Percentiles rank a stretch among this genome's conserved stretches.
These are phyloP conservation scores for Ambrosiella cleistominuta DNA, from an alignment of 2,329 filamentous ascomycete genomes.

Conservation along the genomic window DNA sequence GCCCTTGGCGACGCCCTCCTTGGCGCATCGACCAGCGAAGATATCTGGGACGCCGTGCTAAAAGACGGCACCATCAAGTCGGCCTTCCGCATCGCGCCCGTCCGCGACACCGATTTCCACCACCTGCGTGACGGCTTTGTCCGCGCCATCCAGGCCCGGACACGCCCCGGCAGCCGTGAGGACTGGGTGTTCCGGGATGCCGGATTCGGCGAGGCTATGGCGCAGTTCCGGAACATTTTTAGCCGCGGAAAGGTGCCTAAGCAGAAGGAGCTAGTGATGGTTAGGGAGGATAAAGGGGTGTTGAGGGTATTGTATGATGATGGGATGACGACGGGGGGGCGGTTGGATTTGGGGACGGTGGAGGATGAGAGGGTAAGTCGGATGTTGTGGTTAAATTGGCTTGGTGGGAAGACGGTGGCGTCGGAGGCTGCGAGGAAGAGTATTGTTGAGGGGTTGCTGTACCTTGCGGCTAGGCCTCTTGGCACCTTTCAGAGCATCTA, in stretches of 20 bases:
- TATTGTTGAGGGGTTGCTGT: conserved; percentile 75
- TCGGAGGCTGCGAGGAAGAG: conserved; percentile 65
- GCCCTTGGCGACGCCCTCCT: conserved; percentile 50
- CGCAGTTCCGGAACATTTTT: conserved; percentile 67
- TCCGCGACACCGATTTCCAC: conserved; percentile 84
- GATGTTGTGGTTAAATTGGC: conserved; percentile 75
- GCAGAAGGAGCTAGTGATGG: conserved; percentile 57
- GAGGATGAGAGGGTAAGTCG: conserved; percentile 64
- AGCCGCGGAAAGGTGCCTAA: conserved; percentile 66
- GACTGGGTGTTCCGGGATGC: conserved; percentile 46
- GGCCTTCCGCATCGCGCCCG: conserved; percentile 68
- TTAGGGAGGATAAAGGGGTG: conserved; percentile 45
- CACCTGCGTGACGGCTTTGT: conserved; percentile 88
- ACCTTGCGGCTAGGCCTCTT: conserved; percentile 71
- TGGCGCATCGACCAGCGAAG: conserved; percentile 49
- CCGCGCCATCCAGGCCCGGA: conserved; percentile 60
- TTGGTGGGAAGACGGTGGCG: conserved; percentile 72
- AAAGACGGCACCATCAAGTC: conserved; percentile 51
- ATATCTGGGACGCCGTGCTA: conserved; percentile 58
- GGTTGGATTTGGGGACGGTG: conserved; percentile 50
- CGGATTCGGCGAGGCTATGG: conserved; percentile 55
- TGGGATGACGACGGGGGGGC: conserved; percentile 24
- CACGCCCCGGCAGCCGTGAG: conserved; percentile 29
- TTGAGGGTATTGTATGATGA: conserved; percentile 52
- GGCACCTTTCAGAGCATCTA: conserved; percentile 46